These are phyloP conservation scores for Cladophialophora yegresii DNA, from an alignment of 2,329 filamentous ascomycete species.

Conservation along the genomic window DNA sequence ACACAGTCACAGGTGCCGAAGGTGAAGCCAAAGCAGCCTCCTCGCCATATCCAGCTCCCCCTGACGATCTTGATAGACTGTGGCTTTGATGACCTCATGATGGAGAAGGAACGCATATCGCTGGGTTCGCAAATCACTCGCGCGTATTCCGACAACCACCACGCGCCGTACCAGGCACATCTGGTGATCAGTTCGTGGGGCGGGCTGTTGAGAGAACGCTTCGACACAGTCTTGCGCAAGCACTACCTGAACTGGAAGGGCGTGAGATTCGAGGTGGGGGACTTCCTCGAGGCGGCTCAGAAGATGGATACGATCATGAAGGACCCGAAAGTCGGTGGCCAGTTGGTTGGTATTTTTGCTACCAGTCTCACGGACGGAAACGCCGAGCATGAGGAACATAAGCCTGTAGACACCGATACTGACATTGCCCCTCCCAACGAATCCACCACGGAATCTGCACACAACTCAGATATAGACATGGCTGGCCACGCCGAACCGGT, in stretches of 20 bases:
- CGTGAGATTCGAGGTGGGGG: slow-evolving; percentile 69
- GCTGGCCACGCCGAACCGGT: background rate
- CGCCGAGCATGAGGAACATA: background rate
- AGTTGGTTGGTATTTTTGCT: slow-evolving; percentile 56
- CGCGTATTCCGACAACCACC: slow-evolving; percentile 84
- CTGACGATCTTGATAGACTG: slow-evolving; percentile 86
- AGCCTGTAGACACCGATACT: background rate
- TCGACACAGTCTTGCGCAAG: slow-evolving; percentile 71
- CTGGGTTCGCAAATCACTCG: slow-evolving; percentile 81
- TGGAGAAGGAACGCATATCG: slow-evolving; percentile 79
- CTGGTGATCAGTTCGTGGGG: slow-evolving; percentile 77
- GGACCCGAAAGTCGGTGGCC: slow-evolving; percentile 56
- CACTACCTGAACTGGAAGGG: slow-evolving; percentile 79
- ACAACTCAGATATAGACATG: background rate
- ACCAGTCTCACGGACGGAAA: background rate
- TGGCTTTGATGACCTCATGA: slow-evolving; percentile 88
- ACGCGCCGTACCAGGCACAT: slow-evolving; percentile 67
- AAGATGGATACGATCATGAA: slow-evolving; percentile 70
- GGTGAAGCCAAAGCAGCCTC: slow-evolving; percentile 38
- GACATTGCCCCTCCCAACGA: background rate
- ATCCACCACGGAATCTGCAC: background rate
- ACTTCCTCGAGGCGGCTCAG: slow-evolving; percentile 70
- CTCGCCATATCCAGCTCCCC: slow-evolving; percentile 62
- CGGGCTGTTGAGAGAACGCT: slow-evolving; percentile 74
- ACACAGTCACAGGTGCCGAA: slow-evolving; percentile 35